Evolutionary conservation across 2,329 filamentous ascomycete genomes (phyloP).

Genomic region (Raffaelea ambrosiae): DNA sequence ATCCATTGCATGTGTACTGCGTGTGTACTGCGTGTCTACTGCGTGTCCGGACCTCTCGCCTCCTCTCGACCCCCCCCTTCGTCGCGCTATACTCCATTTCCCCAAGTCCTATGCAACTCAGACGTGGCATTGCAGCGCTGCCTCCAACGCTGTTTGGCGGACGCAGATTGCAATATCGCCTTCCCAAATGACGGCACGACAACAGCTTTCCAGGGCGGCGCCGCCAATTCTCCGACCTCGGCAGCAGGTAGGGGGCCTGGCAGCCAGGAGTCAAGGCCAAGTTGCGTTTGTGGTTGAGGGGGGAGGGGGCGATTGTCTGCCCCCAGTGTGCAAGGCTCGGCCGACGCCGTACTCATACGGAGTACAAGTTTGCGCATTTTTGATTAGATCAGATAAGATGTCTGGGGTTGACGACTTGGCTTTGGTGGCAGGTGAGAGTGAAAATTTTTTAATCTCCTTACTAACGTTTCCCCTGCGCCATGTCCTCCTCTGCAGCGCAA

Average conservation of each 20-base stretch:
- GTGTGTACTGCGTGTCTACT: too few relatives aligned
- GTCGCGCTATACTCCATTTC: too few relatives aligned
- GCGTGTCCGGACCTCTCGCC: too few relatives aligned
- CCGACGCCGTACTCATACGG: neutral
- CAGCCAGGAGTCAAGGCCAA: too few relatives aligned
- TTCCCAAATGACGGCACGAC: neutral
- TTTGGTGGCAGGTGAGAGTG: neutral
- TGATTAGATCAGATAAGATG: neutral
- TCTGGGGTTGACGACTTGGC: too few relatives aligned
- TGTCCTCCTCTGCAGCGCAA: neutral
- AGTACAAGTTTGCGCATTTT: neutral
- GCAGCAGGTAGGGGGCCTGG: neutral
- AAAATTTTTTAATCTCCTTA: neutral
- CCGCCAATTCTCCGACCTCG: slow-evolving; percentile 2
- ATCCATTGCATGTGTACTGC: too few relatives aligned
- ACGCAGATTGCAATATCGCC: neutral
- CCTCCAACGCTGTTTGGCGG: too few relatives aligned
- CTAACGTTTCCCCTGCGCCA: neutral
- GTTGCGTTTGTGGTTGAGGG: neutral
- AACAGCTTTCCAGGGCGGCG: neutral
- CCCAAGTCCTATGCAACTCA: too few relatives aligned
- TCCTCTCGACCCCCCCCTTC: too few relatives aligned
- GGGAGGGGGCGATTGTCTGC: too few relatives aligned
- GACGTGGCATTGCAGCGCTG: too few relatives aligned
- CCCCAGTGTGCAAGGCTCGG: neutral